A percentile compares a stretch with the other conserved stretches of the same genome.
These are phyloP conservation scores for Croton laevigatus DNA, from an alignment of 441 rosid genomes.

Conservation along the genomic window DNA sequence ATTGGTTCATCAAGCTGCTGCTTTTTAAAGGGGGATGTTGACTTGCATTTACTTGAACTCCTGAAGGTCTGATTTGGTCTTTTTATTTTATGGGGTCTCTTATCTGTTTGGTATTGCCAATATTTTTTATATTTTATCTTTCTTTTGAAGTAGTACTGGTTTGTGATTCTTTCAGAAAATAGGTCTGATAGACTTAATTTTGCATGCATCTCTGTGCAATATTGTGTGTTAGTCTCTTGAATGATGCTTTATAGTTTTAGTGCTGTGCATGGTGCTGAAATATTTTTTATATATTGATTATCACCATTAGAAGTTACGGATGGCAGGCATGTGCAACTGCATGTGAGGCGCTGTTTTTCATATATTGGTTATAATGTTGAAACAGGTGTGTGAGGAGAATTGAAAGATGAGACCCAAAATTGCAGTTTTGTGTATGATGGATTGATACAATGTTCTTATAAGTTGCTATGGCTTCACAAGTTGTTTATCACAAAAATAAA, in stretches of 20 bases:
- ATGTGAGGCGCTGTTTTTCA: background rate
- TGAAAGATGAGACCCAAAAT: background rate
- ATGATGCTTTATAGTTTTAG: background rate
- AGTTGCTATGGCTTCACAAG: background rate
- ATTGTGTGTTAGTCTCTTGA: background rate
- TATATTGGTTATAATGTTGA: background rate
- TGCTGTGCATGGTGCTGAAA: background rate
- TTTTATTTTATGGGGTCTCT: background rate
- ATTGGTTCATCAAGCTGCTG: slow-evolving; percentile 74
- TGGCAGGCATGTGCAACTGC: background rate
- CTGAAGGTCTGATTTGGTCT: slow-evolving; percentile 53
- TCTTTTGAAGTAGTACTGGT: background rate
- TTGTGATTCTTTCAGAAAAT: background rate
- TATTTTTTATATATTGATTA: too few species aligned
- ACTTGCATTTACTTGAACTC: slow-evolving; percentile 65
- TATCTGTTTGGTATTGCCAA: background rate
- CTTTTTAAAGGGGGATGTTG: slow-evolving; percentile 68
- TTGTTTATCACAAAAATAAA: background rate
- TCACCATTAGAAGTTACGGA: background rate
- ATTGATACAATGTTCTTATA: background rate
- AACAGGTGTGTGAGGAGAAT: background rate
- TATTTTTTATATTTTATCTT: background rate
- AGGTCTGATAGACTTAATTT: background rate
- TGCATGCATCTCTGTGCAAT: background rate
- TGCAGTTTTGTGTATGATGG: background rate